phyloP scores from a whole-genome alignment of 2,329 filamentous ascomycete genomes.

The Trichoderma atroviride region DNA sequence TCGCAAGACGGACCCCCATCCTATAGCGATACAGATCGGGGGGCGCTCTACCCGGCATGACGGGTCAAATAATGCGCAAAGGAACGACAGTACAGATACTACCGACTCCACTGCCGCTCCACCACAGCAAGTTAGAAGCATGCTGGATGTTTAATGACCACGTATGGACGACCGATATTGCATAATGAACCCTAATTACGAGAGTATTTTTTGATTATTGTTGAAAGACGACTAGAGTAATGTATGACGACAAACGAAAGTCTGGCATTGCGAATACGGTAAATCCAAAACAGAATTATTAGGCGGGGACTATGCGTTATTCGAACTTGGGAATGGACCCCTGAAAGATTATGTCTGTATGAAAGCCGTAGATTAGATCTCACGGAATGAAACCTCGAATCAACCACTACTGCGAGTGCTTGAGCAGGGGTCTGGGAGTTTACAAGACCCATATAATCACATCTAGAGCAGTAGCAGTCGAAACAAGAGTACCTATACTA shows the following conservation, averaged over 20 bases:
- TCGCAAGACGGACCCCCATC: conserved; percentile 50
- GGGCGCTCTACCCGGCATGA: conserved; percentile 32
- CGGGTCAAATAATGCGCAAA: conserved; percentile 40
- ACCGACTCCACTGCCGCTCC: conserved; percentile 50
- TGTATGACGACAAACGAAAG: not conserved
- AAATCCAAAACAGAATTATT: not conserved
- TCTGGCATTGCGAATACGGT: not conserved
- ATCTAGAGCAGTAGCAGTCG: not conserved
- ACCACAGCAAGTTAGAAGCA: conserved; percentile 60
- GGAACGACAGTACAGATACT: conserved; percentile 52
- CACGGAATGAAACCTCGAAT: not conserved
- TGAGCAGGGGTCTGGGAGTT: not conserved
- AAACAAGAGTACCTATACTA: not conserved
- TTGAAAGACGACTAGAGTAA: not conserved
- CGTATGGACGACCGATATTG: not conserved
- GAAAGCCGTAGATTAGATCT: not conserved
- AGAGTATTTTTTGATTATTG: not conserved
- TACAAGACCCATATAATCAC: not conserved
- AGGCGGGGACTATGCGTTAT: not conserved
- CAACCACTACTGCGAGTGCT: not conserved
- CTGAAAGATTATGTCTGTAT: not conserved
- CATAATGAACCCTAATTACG: not conserved
- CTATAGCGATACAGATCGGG: conserved; percentile 38
- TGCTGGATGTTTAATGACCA: conserved; percentile 55
- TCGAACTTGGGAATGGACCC: not conserved